Base-by-base conservation (phyloP, 495 filamentous ascomycete species). In the Staphylotrichum longicolle region DNA sequence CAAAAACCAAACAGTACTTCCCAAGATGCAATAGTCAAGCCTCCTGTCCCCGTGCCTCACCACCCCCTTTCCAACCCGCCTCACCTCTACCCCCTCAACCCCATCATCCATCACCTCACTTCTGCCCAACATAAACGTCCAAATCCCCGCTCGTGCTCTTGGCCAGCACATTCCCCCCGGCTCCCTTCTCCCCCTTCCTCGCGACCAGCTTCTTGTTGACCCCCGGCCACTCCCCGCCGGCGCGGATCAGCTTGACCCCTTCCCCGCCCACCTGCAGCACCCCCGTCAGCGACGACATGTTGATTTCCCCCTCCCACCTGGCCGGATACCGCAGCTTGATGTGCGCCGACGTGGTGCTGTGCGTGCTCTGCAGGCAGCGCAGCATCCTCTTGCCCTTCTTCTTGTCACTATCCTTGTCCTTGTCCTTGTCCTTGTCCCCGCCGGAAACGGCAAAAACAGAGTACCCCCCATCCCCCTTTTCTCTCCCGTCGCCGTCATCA, bases 291-390 rank as follows among this genome's bases (percentile, higher is more conserved):
- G 73, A 65, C 47, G 61, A 5, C 15, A 74, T 63, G 10, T 32
- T 15, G 12, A 79, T 57, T 14, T 67, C 51, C 0, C 79, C 79
- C 60, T 78, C 77, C 78, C 79, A 81, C 1, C 63, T 55, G 32
- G 55, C 63, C 0, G 79, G 78, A 34, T 74, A 78, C 10, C 44
- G 54, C 3, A 80, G 55, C 10, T 45, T 51, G 44, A 78, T 62
- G 20, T 70, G 53, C 0, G 70, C 77, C 15, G 74, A 76, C 0
- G 74, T 76, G 5, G 68, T 69, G 30, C 42, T 68, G 48, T 79
- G 78, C 33, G 53, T 11, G 7, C 67, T 58, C 6, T 62, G 40
- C 2, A 80, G 60, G 42, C 61, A 61, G n/a, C 70, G 50, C 5
- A 78, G 61, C 7, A 62, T 30, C 14, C 7, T 61, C 10, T 40